Base-by-base conservation (phyloP, 1,284 basidiomycete genomes). In the Testicularia cyperi region DNA sequence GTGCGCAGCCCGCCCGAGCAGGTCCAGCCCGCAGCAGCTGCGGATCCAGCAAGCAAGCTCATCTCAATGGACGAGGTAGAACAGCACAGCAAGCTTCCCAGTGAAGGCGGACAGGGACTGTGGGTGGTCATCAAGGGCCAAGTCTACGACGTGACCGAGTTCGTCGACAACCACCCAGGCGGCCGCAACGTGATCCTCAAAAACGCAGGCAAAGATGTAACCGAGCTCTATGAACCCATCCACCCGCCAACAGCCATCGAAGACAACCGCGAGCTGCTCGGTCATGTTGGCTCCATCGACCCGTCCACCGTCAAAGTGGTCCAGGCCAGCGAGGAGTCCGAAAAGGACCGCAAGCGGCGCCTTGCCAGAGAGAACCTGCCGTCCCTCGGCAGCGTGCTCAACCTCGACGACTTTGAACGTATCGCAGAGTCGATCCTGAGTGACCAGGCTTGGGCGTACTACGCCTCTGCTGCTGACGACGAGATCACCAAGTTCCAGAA, bases 371-470 rank as follows among this genome's bases (percentile, higher is more conserved):
- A 70, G 19, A 70, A 63, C n/a, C 38, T 75, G 7, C 90, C 90
- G 1, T 78, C 83, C 2, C 79, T 95, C 15, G 82, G 83, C 37
- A 85, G 87, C 76, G 86, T 91, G 38, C 80, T 94, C 24, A 91
- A 87, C 67, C 78, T 95, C 58, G 89, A 92, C 76, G 91, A 96
- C 77, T 92, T 96, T 65, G 91, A 94, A 80, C 60, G 64, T 23
- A 60, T 74, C 18, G 74, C 67, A 12, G 44, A 52, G 31, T 36
- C 49, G 29, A 69, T 75, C 20, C 44, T 76, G 10, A 44, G 60
- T 23, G 67, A 67, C 8, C 60, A 70, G 24, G 74, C 74, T 1
- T 76, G 74, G 74, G 74, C 74, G 8, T 76, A 76, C 64, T 76
- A 76, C 52, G 68, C 72, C 3, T 74, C 71, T 5, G 74, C 72